Evolutionary conservation across 2,329 filamentous ascomycete species (phyloP), one percentile per base, ranked within the genome.

Genomic region (Rutstroemia sp.): DNA sequence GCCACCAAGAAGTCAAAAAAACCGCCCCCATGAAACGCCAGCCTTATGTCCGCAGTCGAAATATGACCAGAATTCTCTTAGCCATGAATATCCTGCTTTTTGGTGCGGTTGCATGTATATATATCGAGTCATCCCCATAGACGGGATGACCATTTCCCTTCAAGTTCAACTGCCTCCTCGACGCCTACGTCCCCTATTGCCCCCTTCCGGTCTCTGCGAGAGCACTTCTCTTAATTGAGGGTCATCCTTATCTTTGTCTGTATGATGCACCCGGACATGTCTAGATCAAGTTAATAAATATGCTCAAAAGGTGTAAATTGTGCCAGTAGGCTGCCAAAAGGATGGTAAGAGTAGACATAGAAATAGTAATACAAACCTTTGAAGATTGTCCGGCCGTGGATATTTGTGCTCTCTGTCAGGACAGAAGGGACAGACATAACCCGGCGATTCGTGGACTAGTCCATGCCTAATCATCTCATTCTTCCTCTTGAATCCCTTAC

Each of bases 371-470:
- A 61, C 80, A 62, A 77, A 95, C 89, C 92, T 84, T 75, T 96
- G 92, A 56, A 99, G 75, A 76, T 97, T 97, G 71, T 99, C 94
- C 36, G 94, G 94, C 64, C 94, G 80, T 5, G 94, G 94, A 70
- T 97, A 97, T 69, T 88, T 92, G 71, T 96, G 92, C 69, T 96
- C 91, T 63, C 91, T 81, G 67, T 96, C 91, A 1, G 90, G 88
- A 70, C 94, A 99, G 69, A 96, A 97, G 0, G 94, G 94, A 70
- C 94, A 99, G 30, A 96, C 85, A 67, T 97, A 99, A 58, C 92
- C 92, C 1, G 94, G 94, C 7, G 90, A 95, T 62, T 91, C 87
- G 68, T 99, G 94, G 4, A 97, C 94, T 3, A 97, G 79, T 1
- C 92, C 92, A 67, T 87, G 84, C 27, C 84, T 73, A 48, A 87